phyloP scores from a whole-genome alignment of 768 basidiomycete genomes.

The Tylopilus balloui region DNA sequence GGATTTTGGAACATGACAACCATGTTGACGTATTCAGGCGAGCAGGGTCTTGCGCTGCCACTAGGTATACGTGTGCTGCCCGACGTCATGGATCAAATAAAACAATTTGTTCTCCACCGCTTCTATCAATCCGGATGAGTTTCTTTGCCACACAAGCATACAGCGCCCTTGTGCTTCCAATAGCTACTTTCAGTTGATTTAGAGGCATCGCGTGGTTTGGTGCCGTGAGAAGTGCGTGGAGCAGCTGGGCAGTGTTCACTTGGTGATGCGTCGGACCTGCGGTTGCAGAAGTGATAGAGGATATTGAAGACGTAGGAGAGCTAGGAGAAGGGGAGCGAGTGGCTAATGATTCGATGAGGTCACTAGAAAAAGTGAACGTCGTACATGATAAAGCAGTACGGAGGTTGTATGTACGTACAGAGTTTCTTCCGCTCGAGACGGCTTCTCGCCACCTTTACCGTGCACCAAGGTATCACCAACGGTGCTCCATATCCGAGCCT shows the following conservation, averaged over 20 bases:
- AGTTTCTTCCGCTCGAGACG: conserved; percentile 54
- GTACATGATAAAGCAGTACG: background rate
- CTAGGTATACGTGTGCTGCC: background rate
- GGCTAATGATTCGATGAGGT: conserved; percentile 55
- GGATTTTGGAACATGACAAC: background rate
- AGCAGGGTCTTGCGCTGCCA: background rate
- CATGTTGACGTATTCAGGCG: background rate
- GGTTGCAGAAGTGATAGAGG: conserved; percentile 38
- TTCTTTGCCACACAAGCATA: conserved; percentile 82
- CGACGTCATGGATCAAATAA: conserved; percentile 51
- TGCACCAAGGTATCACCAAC: conserved; percentile 63
- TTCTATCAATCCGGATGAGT: conserved; percentile 70
- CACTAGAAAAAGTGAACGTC: conserved; percentile 33
- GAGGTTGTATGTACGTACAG: conserved; percentile 41
- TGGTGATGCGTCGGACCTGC: conserved; percentile 59
- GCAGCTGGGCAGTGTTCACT: conserved; percentile 63
- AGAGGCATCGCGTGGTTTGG: conserved; percentile 57
- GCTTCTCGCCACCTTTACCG: conserved; percentile 40
- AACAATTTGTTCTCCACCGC: conserved; percentile 70
- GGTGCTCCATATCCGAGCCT: conserved; percentile 69
- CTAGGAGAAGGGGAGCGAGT: conserved; percentile 44
- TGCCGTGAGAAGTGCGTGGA: conserved; percentile 53
- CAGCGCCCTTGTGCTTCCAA: conserved; percentile 59
- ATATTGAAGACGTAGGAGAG: conserved; percentile 57
- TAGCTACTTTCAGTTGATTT: conserved; percentile 54